Base-by-base conservation (phyloP, 768 basidiomycete species). In the Mycena capillaripes region DNA sequence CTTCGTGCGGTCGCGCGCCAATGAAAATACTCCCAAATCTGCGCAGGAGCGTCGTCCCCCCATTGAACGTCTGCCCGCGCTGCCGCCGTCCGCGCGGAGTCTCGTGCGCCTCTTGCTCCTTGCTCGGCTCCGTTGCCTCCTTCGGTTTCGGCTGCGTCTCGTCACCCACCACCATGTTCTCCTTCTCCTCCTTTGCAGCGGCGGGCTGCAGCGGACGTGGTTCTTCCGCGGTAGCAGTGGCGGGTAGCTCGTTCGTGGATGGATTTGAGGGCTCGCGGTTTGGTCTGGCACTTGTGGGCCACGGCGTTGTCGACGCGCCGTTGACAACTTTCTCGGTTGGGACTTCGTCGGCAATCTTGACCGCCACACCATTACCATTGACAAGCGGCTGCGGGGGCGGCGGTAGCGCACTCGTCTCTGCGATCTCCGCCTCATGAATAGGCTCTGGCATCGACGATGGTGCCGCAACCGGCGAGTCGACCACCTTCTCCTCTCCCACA, bases 21-120 rank as follows among this genome's bases (percentile, higher is more conserved):
- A 88, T 88, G 42, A 94, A 82, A 76, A 95, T 79, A 70, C 90
- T 93, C 48, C 93, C 93, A 77, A 95, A 94, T 84, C 89, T 91
- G 81, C 92, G 86, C 70, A 93, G 92, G n/a, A 95, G 86, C 29
- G 92, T 92, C 59, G 91, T 89, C 23, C 92, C 91, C 59, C 91
- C 86, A 0, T 90, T 86, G 61, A 90, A 77, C 7, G 86, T 85
- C 82, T 73, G 69, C 56, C 58, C 58, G 12, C 32, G 68, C 84
- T 76, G 82, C 68, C 57, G 72, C 69, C 75, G 30, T 83, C 78
- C 76, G 89, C 89, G 29, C 16, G 38, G 21, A n/a, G n/a, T n/a
- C n/a, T n/a, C 23, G 21, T 53, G 86, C 86, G n/a, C 82, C 82
- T 19, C 77, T 78, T 62, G 74, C 81, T 66, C 56, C 71, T 63